Conservation (phyloP, 1,139 yeast species). For the Lodderomyces theae region DNA sequence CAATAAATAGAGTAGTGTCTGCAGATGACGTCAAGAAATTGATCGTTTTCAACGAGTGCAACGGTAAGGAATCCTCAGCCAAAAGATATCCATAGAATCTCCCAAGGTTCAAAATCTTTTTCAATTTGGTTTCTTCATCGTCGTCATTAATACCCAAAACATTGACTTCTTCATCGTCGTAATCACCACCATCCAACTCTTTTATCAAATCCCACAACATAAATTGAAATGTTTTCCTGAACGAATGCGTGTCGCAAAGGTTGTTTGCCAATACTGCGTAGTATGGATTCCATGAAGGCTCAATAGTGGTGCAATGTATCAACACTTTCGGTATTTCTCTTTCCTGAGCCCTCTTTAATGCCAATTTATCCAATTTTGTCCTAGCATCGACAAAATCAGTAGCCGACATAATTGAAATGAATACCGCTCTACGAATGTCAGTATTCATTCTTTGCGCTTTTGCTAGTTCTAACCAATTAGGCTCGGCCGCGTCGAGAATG, state of each 20-base stretch:
- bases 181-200: conserved; percentile 54
- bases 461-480: conserved; percentile 89
- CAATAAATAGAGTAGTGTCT: conserved; percentile 69
- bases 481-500: conserved; percentile 64
- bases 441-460: conserved; percentile 90
- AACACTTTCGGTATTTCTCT: conserved; percentile 84
- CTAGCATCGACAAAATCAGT: conserved; percentile 88
- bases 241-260: conserved; percentile 64
- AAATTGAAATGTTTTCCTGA: conserved; percentile 84
- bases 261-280: conserved; percentile 80
- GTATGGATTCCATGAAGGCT: conserved; percentile 85
- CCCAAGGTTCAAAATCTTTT: conserved; percentile 68
- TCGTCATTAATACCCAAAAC: conserved; percentile 36
- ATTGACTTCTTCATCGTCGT: conserved; percentile 28
- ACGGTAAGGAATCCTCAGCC: conserved; percentile 67
- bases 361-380: conserved; percentile 74
- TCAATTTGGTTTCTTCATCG: conserved; percentile 48
- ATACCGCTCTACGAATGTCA: conserved; percentile 88
- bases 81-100: conserved; percentile 74
- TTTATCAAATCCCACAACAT: conserved; percentile 85
- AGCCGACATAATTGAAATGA: conserved; percentile 92
- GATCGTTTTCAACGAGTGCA: conserved; percentile 69
- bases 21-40: conserved; percentile 71
- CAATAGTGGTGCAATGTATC: conserved; percentile 82
- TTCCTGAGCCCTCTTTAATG: conserved; percentile 78